Conservation (phyloP, 495 filamentous ascomycete species). For the Penicillium malachiteum region DNA sequence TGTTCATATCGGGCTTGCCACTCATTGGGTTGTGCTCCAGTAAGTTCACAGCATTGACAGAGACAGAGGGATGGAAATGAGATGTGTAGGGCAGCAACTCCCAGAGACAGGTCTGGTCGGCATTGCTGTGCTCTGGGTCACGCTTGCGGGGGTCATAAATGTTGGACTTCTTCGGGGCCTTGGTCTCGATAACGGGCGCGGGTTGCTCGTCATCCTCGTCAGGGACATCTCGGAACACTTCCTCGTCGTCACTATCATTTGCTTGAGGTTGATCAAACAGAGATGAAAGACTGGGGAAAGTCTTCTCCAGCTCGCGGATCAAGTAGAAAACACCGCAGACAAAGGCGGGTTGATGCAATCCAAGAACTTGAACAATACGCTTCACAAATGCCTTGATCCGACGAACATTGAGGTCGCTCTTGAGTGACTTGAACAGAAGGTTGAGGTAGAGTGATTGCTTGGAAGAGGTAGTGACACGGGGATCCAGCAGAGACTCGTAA, state of each 20-base stretch:
- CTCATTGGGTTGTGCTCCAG: slow-evolving; percentile 65
- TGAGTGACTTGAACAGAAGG: slow-evolving; percentile 81
- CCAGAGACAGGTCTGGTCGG: slow-evolving; percentile 88
- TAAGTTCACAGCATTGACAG: slow-evolving; percentile 73
- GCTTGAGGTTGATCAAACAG: slow-evolving; percentile 74
- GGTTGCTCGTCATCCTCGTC: slow-evolving; percentile 51
- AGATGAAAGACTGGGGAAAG: slow-evolving; percentile 70
- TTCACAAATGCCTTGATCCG: slow-evolving; percentile 95
- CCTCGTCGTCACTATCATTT: slow-evolving; percentile 63
- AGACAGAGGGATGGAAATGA: slow-evolving; percentile 95
- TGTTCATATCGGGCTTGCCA: slow-evolving; percentile 81
- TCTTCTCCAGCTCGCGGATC: slow-evolving; percentile 73
- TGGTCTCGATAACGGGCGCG: slow-evolving; percentile 18
- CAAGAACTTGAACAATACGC: slow-evolving; percentile 80
- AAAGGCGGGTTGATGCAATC: slow-evolving; percentile 88
- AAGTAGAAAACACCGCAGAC: slow-evolving; percentile 86
- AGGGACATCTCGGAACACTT: slow-evolving; percentile 68
- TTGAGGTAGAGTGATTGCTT: slow-evolving; percentile 96
- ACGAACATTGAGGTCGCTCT: slow-evolving; percentile 79
- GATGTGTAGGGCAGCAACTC: slow-evolving; percentile 75
- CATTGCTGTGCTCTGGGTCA: slow-evolving; percentile 86
- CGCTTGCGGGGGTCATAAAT: slow-evolving; percentile 85
- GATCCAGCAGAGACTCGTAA: slow-evolving; percentile 92
- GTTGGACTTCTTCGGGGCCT: slow-evolving; percentile 28
- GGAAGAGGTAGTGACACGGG: slow-evolving; percentile 80